These are phyloP conservation scores for Coemansia sp. DNA, from an alignment of 192 early-diverging fungal genomes.

Conservation along the genomic window DNA sequence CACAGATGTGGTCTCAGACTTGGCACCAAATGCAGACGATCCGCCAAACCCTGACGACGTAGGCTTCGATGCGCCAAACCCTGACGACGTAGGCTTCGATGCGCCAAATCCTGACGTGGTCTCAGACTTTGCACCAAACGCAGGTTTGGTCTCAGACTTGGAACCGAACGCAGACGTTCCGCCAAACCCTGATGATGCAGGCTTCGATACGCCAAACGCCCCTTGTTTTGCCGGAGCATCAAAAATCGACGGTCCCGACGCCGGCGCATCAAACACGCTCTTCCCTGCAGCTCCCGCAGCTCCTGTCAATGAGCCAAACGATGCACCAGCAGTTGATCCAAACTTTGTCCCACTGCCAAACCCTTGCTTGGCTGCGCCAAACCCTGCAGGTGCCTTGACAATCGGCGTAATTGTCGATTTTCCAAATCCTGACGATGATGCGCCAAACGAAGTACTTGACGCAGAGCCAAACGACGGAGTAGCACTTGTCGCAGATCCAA, in stretches of 20 bases:
- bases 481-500: slow-evolving; percentile 10
- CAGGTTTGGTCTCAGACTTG: too few relatives aligned
- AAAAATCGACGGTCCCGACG: slow-evolving; percentile 27
- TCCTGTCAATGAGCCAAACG: slow-evolving; percentile 25
- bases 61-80: slow-evolving; percentile 1
- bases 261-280: slow-evolving; percentile 35
- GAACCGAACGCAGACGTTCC: neutral
- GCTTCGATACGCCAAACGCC: slow-evolving; percentile 2
- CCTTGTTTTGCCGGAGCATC: slow-evolving; percentile 11
- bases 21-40: neutral
- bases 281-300: neutral
- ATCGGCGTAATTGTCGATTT: slow-evolving; percentile 14
- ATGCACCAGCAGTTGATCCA: slow-evolving; percentile 5
- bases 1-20: too few relatives aligned
- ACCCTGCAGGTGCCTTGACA: slow-evolving; percentile 21
- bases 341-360: slow-evolving; percentile 38
- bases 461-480: slow-evolving; percentile 12
- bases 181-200: neutral
- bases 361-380: slow-evolving; percentile 22
- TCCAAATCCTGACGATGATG: slow-evolving; percentile 25
- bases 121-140: neutral
- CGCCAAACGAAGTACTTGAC: neutral
- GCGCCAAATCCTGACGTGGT: slow-evolving; percentile 7
- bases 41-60: neutral
- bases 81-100: neutral